These are phyloP conservation scores for Dioszegia crocea DNA, from an alignment of 768 basidiomycete genomes.

Conservation along the genomic window DNA sequence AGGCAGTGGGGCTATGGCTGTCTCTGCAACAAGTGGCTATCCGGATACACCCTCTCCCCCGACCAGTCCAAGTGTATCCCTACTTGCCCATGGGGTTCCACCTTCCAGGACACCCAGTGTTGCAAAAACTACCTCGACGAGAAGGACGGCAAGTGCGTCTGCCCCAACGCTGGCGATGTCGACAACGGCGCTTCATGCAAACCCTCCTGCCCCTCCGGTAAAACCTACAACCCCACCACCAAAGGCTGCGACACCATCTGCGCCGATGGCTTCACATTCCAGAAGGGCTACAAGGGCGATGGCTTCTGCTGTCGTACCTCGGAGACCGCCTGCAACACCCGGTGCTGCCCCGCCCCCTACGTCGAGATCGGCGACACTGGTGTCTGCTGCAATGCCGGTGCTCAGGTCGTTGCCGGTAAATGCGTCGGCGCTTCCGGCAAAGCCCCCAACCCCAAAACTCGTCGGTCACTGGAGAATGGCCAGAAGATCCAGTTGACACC, in stretches of 20 bases:
- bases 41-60: not conserved
- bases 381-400: conserved; percentile 15
- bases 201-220: conserved; percentile 8
- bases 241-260: conserved; percentile 24
- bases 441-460: not conserved
- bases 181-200: conserved; percentile 15
- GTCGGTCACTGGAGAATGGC: conserved; percentile 1
- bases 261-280: conserved; percentile 22
- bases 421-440: conserved; percentile 19
- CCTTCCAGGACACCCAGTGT: conserved; percentile 8
- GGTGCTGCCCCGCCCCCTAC: conserved; percentile 24
- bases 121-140: conserved; percentile 15
- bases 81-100: conserved; percentile 3
- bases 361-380: conserved; percentile 16
- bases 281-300: conserved; percentile 12
- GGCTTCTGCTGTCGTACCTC: conserved; percentile 27
- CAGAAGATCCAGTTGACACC: not conserved
- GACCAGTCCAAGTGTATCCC: conserved; percentile 4
- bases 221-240: conserved; percentile 20
- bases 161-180: conserved; percentile 13
- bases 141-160: conserved; percentile 21
- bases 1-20: not conserved
- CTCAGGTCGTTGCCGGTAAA: conserved; percentile 16
- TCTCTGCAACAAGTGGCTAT: not conserved
- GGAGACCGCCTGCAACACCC: conserved; percentile 22